phyloP scores from a whole-genome alignment of 106 monocot genomes.

The Platanthera zijinensis region DNA sequence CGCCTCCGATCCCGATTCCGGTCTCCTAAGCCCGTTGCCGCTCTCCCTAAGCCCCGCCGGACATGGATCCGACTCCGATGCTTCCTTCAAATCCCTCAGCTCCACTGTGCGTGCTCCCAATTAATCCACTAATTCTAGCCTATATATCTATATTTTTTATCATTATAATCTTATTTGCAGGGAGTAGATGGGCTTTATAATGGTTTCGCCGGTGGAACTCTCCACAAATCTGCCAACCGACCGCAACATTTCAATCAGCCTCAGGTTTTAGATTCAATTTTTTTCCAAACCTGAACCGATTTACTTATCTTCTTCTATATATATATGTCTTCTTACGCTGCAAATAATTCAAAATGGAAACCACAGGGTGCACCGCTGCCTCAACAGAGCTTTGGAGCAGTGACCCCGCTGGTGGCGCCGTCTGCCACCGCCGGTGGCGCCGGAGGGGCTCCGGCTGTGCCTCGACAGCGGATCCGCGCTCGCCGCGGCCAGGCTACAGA shows the following conservation, averaged over 20 bases:
- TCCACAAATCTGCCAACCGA: slow-evolving; percentile 2
- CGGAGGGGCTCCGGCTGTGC: slow-evolving; percentile 27
- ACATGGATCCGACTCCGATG: slow-evolving; percentile 20
- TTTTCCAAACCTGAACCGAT: background rate
- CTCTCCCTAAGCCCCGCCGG: slow-evolving; percentile 26
- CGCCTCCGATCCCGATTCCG: slow-evolving; percentile 10
- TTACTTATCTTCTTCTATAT: background rate
- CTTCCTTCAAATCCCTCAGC: slow-evolving; percentile 33
- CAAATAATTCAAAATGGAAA: background rate
- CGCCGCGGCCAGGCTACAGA: slow-evolving; percentile 9
- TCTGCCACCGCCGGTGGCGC: slow-evolving; percentile 5
- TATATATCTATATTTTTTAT: background rate
- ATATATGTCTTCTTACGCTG: background rate
- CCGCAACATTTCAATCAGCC: slow-evolving; percentile 33
- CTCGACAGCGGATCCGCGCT: slow-evolving; percentile 41
- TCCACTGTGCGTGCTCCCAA: slow-evolving; percentile 15
- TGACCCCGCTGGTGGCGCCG: slow-evolving; percentile 19
- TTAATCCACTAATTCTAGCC: background rate
- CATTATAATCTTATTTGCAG: slow-evolving; percentile 6
- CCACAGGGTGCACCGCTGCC: slow-evolving; percentile 10
- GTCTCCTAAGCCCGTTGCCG: slow-evolving; percentile 37
- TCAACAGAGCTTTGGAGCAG: slow-evolving; percentile 44
- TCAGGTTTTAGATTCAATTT: slow-evolving; percentile 14
- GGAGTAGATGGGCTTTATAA: slow-evolving; percentile 13
- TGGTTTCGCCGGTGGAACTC: slow-evolving; percentile 19